Conservation (phyloP, 2,329 filamentous ascomycete species). For the Esteya vermicola region DNA sequence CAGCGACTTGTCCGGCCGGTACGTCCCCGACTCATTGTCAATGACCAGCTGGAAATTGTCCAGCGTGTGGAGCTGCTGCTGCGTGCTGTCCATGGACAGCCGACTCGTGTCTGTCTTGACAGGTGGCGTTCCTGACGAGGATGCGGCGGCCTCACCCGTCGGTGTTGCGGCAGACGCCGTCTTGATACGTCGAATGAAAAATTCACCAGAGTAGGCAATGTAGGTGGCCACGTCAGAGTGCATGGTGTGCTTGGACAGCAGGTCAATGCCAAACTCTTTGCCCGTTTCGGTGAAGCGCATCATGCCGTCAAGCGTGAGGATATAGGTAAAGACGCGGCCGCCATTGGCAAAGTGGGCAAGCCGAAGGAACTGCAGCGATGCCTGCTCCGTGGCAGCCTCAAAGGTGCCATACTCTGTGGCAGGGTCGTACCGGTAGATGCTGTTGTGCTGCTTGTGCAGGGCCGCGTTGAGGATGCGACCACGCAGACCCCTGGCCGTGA, state of each 20-base stretch:
- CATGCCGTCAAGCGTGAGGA: conserved; percentile 74
- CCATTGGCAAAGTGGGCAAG: conserved; percentile 79
- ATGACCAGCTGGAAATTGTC: conserved; percentile 83
- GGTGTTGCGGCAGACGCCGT: too few relatives aligned
- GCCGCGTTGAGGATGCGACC: conserved; percentile 72
- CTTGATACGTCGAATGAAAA: conserved; percentile 58
- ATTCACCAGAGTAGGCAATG: conserved; percentile 85
- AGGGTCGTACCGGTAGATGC: conserved; percentile 78
- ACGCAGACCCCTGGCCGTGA: conserved; percentile 60
- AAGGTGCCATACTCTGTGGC: conserved; percentile 61
- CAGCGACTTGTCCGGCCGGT: conserved; percentile 67
- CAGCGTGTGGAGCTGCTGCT: conserved; percentile 24
- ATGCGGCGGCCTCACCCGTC: background rate
- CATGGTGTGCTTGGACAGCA: conserved; percentile 93
- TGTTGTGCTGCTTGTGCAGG: conserved; percentile 76
- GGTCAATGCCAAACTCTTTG: conserved; percentile 86
- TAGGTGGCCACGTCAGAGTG: conserved; percentile 86
- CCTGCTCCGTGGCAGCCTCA: conserved; percentile 49
- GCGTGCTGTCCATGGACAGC: too few relatives aligned
- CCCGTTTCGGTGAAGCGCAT: conserved; percentile 91
- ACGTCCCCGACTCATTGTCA: conserved; percentile 91
- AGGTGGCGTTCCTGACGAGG: too few relatives aligned
- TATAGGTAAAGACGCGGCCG: conserved; percentile 79
- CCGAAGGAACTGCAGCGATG: conserved; percentile 69
- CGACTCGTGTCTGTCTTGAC: too few relatives aligned